phyloP scores from a whole-genome alignment of 1,139 yeast species.

The Sugiyamaella japonica region DNA sequence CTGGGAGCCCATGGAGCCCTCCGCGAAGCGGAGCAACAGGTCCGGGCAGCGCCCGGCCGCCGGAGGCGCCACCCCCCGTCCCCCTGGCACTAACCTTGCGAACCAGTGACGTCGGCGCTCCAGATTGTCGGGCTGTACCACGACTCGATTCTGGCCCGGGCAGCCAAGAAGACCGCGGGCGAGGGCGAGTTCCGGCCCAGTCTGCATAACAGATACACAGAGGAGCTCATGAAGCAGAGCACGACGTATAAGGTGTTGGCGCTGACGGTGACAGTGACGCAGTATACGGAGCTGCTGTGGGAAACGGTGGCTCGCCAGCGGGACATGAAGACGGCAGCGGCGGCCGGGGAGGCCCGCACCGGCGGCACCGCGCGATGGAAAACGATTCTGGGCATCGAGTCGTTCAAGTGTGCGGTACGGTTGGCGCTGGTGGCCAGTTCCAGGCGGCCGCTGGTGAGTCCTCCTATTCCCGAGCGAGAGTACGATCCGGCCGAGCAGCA shows the following conservation, averaged over 20 bases:
- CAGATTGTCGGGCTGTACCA: conserved; percentile 44
- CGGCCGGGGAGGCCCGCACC: conserved; percentile 28
- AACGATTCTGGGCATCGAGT: conserved; percentile 39
- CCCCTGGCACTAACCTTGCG: not conserved
- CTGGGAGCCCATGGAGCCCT: too few relatives aligned
- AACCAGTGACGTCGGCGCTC: conserved; percentile 36
- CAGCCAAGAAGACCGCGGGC: conserved; percentile 33
- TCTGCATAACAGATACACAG: conserved; percentile 41
- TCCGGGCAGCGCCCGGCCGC: conserved; percentile 12
- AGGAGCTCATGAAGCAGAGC: conserved; percentile 31
- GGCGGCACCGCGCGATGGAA: conserved; percentile 34
- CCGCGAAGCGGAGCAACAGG: conserved; percentile 1
- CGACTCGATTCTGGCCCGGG: conserved; percentile 40
- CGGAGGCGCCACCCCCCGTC: conserved; percentile 1
- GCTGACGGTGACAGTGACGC: conserved; percentile 37
- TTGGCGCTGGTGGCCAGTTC: conserved; percentile 37
- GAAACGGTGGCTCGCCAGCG: conserved; percentile 41
- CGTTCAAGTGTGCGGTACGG: conserved; percentile 39
- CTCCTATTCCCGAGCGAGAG: conserved; percentile 43
- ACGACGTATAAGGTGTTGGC: conserved; percentile 38
- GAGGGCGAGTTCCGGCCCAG: conserved; percentile 31
- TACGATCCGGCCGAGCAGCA: conserved; percentile 31
- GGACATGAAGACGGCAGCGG: conserved; percentile 6
- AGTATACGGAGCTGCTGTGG: conserved; percentile 42
- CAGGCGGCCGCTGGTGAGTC: conserved; percentile 36